A percentile compares a stretch with the other conserved stretches of the same genome.
Conservation (phyloP, 1,139 yeast species). For the Blastobotrys elegans region DNA sequence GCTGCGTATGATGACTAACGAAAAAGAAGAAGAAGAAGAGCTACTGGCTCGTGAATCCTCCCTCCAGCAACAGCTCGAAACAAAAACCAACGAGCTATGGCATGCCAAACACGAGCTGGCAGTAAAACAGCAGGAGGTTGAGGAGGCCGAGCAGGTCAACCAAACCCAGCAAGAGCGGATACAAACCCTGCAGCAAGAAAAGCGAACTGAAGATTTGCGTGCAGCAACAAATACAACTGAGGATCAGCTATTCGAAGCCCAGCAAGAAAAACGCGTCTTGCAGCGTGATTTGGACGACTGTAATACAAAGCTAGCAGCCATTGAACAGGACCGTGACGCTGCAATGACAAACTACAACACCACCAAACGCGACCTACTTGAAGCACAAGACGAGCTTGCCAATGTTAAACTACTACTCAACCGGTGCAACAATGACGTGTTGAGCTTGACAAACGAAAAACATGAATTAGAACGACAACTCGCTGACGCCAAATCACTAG, state of each 20-base stretch:
- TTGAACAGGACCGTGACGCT: constrained; percentile 5
- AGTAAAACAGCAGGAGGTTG: constrained; percentile 19
- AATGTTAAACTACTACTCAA: constrained; percentile 19
- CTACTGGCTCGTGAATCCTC: neutral
- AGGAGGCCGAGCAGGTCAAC: constrained; percentile 15
- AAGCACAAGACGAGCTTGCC: constrained; percentile 17
- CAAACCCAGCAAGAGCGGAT: constrained; percentile 15
- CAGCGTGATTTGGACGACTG: constrained; percentile 11
- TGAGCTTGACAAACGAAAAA: constrained; percentile 21
- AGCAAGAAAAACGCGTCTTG: constrained; percentile 13
- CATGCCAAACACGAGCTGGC: constrained; percentile 23
- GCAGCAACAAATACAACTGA: constrained; percentile 4
- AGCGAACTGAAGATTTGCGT: constrained; percentile 1
- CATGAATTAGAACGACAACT: constrained; percentile 20
- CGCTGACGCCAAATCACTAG: constrained; percentile 15
- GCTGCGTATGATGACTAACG: constrained; percentile 8
- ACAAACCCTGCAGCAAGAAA: constrained; percentile 14
- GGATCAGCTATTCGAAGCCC: constrained; percentile 15
- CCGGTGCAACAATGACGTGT: constrained; percentile 21
- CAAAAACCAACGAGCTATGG: constrained; percentile 15
- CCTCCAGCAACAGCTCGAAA: neutral
- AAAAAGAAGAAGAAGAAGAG: constrained; percentile 5
- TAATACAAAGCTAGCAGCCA: constrained; percentile 5
- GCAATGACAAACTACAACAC: neutral
- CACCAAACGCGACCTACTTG: constrained; percentile 11